Conservation (phyloP, 441 rosid genomes). For the Daphne laureola region DNA sequence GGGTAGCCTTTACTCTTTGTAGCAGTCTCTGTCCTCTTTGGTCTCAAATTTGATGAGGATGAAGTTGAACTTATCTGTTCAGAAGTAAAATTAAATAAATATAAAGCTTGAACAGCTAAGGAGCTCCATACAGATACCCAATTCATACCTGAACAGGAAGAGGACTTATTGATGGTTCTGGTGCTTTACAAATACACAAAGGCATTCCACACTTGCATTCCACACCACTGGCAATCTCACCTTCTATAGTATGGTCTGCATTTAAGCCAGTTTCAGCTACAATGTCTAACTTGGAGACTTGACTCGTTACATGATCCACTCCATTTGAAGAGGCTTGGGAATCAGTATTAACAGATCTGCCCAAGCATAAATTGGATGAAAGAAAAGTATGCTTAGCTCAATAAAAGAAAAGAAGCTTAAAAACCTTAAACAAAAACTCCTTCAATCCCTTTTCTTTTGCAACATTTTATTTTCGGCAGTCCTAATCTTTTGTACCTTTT, state of each 20-base stretch:
- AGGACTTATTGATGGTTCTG: slow-evolving; percentile 30
- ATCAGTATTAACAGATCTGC: slow-evolving; percentile 35
- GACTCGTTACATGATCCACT: slow-evolving; percentile 33
- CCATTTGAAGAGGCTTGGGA: slow-evolving; percentile 27
- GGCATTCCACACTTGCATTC: slow-evolving; percentile 98
- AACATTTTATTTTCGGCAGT: too few relatives aligned
- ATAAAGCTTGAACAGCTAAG: slow-evolving; percentile 1
- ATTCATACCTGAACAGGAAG: slow-evolving; percentile 28
- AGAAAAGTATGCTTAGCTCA: background rate
- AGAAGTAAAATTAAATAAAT: slow-evolving; percentile 8
- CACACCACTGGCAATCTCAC: slow-evolving; percentile 21
- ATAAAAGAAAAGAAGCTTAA: slow-evolving; percentile 2
- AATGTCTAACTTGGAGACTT: slow-evolving; percentile 47
- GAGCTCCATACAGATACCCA: slow-evolving; percentile 3
- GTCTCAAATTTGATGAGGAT: slow-evolving; percentile 30
- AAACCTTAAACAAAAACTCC: slow-evolving; percentile 4
- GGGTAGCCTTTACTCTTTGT: slow-evolving; percentile 58
- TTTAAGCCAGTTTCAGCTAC: slow-evolving; percentile 26
- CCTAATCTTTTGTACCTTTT: too few relatives aligned
- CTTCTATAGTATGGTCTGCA: slow-evolving; percentile 25
- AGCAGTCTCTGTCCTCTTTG: slow-evolving; percentile 38
- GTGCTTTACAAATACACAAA: slow-evolving; percentile 77
- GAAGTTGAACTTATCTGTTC: slow-evolving; percentile 36
- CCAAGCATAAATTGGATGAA: slow-evolving; percentile 15
- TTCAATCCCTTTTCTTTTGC: background rate